Evolutionary conservation across 2,329 filamentous ascomycete species (phyloP).

Genomic region (Bipolaris victoriae): DNA sequence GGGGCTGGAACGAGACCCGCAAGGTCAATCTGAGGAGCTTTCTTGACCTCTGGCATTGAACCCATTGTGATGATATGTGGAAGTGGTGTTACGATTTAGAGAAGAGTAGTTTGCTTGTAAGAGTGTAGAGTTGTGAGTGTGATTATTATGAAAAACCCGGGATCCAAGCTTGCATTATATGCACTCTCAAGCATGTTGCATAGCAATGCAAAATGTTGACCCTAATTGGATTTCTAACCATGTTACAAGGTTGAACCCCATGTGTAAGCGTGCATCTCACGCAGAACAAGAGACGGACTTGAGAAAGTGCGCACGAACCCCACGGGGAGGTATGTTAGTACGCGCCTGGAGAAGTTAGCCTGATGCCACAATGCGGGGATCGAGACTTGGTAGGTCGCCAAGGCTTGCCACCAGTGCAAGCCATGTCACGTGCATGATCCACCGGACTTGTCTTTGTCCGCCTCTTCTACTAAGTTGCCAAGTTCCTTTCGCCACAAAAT

Average conservation of each 20-base stretch:
- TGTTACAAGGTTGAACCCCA: background rate
- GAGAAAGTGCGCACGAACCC: constrained; percentile 13
- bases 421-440: background rate
- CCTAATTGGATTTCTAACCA: background rate
- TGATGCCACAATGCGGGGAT: background rate
- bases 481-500: background rate
- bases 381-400: background rate
- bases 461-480: background rate
- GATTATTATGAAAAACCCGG: background rate
- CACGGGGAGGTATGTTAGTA: constrained; percentile 1
- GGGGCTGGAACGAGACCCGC: constrained; percentile 59
- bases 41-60: constrained; percentile 32
- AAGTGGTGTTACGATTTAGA: background rate
- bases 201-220: background rate
- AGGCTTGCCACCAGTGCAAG: background rate
- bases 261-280: background rate
- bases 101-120: background rate
- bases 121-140: background rate
- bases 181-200: background rate
- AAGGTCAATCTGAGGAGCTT: constrained; percentile 51
- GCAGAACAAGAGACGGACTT: constrained; percentile 12
- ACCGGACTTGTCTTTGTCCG: constrained; percentile 23
- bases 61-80: constrained; percentile 23
- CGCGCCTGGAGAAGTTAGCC: background rate
- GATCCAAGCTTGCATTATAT: constrained; percentile 6